Base-by-base conservation (phyloP, 2,329 filamentous ascomycete genomes). In the Exophiala sideris region DNA sequence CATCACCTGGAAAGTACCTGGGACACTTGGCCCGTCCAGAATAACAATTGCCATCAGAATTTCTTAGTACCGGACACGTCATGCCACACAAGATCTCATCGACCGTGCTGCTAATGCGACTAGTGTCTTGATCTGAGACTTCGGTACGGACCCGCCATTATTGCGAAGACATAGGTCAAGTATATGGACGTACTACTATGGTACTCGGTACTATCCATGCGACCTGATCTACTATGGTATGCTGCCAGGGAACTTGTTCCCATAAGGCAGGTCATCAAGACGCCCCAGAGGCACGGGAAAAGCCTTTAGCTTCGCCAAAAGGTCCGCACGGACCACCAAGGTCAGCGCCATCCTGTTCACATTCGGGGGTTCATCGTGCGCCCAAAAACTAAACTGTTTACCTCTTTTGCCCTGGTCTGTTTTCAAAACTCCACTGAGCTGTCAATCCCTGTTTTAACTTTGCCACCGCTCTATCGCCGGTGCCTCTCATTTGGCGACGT, bases 401-500 rank as follows among this genome's bases (percentile, higher is more conserved):
- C 41, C 21, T 44, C 20, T 44, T 44, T 46, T 9, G 33, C 34
- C 10, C 34, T 40, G 44, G 36, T 16, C 12, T 42, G 12, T 45
- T 51, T 51, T 3, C 3, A 3, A 5, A 24, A 10, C 41, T 24
- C 41, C 41, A 44, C 20, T 24, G 41, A 14, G 21, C 29, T 21
- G 18, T 11, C 8, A 14, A 51, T 32, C 51, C 45, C 18, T 42
- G 45, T 29, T 39, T 52, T 46, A 51, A 21, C 33, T 49, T 49
- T 42, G 45, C 33, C 39, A 38, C 48, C 20, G 21, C 39, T 29
- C 16, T 29, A 35, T 32, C 16, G 11, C 9, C 20, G 39, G n/a
- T 5, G 16, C 45, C 38, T 55, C 40, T 36, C 39, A 58, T 52
- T 58, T 39, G 48, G 48, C 45, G 16, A 40, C n/a, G 29, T 16